These are phyloP conservation scores for Orbilia ellipsospora DNA, from an alignment of 2,329 filamentous ascomycete species.

Conservation along the genomic window DNA sequence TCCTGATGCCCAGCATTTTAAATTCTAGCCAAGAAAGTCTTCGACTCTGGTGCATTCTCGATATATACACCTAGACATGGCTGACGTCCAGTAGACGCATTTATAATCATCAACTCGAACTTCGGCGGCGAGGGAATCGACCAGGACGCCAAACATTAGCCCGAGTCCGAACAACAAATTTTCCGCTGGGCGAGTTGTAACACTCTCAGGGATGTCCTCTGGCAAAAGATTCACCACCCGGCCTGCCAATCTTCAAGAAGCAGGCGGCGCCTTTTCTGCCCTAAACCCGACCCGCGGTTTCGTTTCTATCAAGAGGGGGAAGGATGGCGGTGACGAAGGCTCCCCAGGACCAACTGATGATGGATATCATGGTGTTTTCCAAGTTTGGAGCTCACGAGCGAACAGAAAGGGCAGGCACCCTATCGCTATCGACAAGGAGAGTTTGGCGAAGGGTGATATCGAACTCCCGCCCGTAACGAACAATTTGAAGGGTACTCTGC, in stretches of 20 bases:
- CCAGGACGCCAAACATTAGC: too few species aligned
- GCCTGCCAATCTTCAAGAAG: conserved; percentile 7
- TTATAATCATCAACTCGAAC: too few species aligned
- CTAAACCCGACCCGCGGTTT: conserved; percentile 11
- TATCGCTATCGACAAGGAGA: neutral
- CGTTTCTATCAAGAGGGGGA: neutral
- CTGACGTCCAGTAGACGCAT: too few species aligned
- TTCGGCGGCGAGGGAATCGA: too few species aligned
- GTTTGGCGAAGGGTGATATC: conserved; percentile 1
- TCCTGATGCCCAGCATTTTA: too few species aligned
- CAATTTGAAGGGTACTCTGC: conserved; percentile 60
- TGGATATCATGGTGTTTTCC: neutral
- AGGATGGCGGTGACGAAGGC: neutral
- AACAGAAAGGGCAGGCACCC: conserved; percentile 19
- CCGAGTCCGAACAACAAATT: too few species aligned
- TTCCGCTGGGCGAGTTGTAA: neutral
- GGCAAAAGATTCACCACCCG: neutral
- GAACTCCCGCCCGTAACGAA: conserved; percentile 60
- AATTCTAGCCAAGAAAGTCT: too few species aligned
- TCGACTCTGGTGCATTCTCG: too few species aligned
- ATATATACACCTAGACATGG: too few species aligned
- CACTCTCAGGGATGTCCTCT: conserved; percentile 4
- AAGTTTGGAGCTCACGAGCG: conserved; percentile 10
- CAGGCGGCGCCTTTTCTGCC: conserved; percentile 4
- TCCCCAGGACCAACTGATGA: neutral